Evolutionary conservation across 2,329 filamentous ascomycete species (phyloP).

Genomic region (Trichoderma breve): DNA sequence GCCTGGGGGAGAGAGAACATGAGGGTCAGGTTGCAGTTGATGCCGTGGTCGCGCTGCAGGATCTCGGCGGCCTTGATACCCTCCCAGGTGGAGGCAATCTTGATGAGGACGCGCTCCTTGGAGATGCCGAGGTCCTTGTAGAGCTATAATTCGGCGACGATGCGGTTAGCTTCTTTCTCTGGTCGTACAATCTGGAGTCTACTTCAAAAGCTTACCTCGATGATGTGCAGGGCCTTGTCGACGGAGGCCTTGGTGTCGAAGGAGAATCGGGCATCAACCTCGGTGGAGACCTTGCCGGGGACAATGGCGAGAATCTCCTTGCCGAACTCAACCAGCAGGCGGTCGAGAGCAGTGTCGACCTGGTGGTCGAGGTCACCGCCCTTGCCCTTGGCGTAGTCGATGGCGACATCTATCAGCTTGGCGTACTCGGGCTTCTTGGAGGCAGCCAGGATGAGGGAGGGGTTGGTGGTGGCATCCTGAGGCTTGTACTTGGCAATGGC

Average conservation of each 20-base stretch:
- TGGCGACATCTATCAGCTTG: conserved; percentile 81
- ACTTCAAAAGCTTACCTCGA: conserved; percentile 63
- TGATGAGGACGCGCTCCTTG: conserved; percentile 96
- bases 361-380: conserved; percentile 70
- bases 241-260: conserved; percentile 93
- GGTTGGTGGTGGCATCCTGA: conserved; percentile 99
- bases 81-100: conserved; percentile 99
- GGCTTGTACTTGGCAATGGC: conserved; percentile 99
- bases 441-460: conserved; percentile 94
- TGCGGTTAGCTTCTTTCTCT: conserved; percentile 18
- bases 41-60: conserved; percentile 89
- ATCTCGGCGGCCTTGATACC: conserved; percentile 98
- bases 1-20: conserved; percentile 97
- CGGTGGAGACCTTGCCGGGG: conserved; percentile 97
- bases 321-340: conserved; percentile 95
- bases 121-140: conserved; percentile 89
- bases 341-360: conserved; percentile 87
- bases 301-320: conserved; percentile 96
- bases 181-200: not conserved
- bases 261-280: conserved; percentile 94
- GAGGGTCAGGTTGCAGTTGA: conserved; percentile 98
- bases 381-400: conserved; percentile 80
- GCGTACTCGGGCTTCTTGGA: conserved; percentile 98
- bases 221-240: conserved; percentile 94
- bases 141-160: conserved; percentile 55